Evolutionary conservation across 345 rosid genomes (phyloP).

Genomic region (Ailanthus altissimus): DNA sequence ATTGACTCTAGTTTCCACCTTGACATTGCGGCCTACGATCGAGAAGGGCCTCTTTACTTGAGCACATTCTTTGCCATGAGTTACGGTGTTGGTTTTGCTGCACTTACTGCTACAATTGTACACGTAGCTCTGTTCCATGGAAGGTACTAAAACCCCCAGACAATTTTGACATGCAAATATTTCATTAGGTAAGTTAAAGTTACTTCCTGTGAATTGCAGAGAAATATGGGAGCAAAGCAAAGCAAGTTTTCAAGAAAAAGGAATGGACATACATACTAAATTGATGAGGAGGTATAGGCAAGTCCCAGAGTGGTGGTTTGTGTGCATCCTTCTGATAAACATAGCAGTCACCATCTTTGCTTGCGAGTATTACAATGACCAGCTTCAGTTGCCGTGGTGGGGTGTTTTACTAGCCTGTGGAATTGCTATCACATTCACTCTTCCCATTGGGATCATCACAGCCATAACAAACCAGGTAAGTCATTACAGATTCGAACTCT

Average conservation of each 20-base stretch:
- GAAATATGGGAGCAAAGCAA: constrained; percentile 91
- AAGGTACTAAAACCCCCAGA: constrained; percentile 43
- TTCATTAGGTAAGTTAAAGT: too few relatives aligned
- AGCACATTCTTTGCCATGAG: constrained; percentile 85
- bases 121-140: constrained; percentile 93
- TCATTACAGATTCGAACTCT: background rate
- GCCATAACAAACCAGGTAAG: constrained; percentile 94
- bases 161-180: too few relatives aligned
- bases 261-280: constrained; percentile 70
- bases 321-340: constrained; percentile 61
- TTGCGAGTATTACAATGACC: constrained; percentile 81
- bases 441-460: constrained; percentile 92
- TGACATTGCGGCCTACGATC: constrained; percentile 67
- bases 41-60: constrained; percentile 80
- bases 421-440: constrained; percentile 81
- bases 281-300: constrained; percentile 76
- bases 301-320: constrained; percentile 97
- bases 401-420: constrained; percentile 87
- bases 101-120: constrained; percentile 77
- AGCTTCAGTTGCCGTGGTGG: constrained; percentile 99
- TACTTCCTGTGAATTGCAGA: constrained; percentile 33
- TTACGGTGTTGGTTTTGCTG: constrained; percentile 91
- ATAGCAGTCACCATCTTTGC: constrained; percentile 69
- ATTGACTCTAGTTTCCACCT: constrained; percentile 75
- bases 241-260: constrained; percentile 65